Base-by-base conservation (phyloP, 495 filamentous ascomycete species). In the Astrothelium macrocarpum region DNA sequence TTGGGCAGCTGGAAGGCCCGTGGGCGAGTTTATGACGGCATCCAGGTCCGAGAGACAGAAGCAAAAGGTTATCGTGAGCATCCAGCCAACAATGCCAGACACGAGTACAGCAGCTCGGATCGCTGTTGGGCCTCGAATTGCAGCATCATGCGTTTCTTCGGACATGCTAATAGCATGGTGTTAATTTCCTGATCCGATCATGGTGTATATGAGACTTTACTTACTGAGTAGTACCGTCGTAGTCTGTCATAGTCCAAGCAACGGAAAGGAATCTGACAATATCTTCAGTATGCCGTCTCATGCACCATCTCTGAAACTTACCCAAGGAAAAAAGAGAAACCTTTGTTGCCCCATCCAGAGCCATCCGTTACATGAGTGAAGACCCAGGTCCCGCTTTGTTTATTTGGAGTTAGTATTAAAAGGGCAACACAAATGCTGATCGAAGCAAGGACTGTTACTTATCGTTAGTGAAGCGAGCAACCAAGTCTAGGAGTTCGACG, bases 191-290 rank as follows among this genome's bases (percentile, higher is more conserved):
- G 11, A 59, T 67, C 62, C 68, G 65, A 62, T 20, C 53, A 11
- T 32, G n/a, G n/a, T n/a, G n/a, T 56, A 25, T 2, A 26, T 9
- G 49, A 9, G 20, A 20, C 18, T 49, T 20, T 4, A 18, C 49
- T 56, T 56, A 56, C 82, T 89, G 86, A 18, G 86, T 88, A 0
- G 86, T 89, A 31, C 84, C 86, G 68, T 89, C 86, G 65, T 89
- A 89, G 68, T 89, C 86, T 18, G 86, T 89, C 86, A 89, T 88
- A 12, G 83, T 86, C 86, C 86, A 89, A 0, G 83, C 82, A 29
- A 86, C 86, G 10, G 82, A 84, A 26, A 89, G 73, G 70, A 87
- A 88, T 25, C 71, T 73, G 53, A 28, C 32, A 26, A 23, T 53
- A 25, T 25, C 34, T 60, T 59, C 49, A 56, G 4, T 29, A 56